These are phyloP conservation scores for Globisporangium polare DNA, from an alignment of 352 stramenopile genomes.

Conservation along the genomic window DNA sequence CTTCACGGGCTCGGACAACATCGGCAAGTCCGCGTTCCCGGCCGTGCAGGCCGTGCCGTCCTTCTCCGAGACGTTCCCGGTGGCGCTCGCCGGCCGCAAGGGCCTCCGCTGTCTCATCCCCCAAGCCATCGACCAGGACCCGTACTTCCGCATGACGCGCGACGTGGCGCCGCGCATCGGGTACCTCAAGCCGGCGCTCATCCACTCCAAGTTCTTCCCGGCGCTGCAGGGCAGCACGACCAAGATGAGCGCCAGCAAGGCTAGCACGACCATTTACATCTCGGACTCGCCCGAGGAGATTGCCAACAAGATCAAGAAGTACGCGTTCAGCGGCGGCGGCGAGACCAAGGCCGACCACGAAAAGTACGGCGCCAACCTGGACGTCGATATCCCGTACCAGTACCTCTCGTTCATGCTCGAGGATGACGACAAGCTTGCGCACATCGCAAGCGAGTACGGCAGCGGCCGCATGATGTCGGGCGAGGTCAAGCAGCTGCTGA, in stretches of 20 bases:
- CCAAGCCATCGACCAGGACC: conserved; percentile 99
- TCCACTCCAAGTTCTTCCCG: conserved; percentile 99
- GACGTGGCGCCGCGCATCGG: conserved; percentile 98
- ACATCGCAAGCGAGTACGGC: conserved; percentile 95
- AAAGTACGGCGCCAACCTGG: conserved; percentile 97
- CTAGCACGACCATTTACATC: conserved; percentile 98
- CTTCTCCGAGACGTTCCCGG: conserved; percentile 97
- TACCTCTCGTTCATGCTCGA: conserved; percentile 99
- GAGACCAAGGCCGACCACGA: conserved; percentile 98
- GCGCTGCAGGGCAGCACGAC: conserved; percentile 95
- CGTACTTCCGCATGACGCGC: conserved; percentile 98
- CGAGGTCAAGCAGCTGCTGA: conserved; percentile 98
- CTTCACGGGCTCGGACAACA: conserved; percentile 97
- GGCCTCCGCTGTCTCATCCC: conserved; percentile 98
- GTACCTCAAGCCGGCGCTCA: conserved; percentile 95
- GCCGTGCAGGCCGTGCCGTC: conserved; percentile 97
- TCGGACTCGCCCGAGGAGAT: conserved; percentile 98
- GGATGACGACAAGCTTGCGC: conserved; percentile 95
- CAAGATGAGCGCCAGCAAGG: conserved; percentile 98
- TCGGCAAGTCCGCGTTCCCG: conserved; percentile 99
- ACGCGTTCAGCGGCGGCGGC: conserved; percentile 91
- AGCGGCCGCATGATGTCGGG: conserved; percentile 95
- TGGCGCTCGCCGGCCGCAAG: conserved; percentile 80
- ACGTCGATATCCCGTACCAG: conserved; percentile 98
- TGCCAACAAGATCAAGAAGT: conserved; percentile 89